Conservation (phyloP, 78 protist genomes). For the Dictyostelium firmibasis region DNA sequence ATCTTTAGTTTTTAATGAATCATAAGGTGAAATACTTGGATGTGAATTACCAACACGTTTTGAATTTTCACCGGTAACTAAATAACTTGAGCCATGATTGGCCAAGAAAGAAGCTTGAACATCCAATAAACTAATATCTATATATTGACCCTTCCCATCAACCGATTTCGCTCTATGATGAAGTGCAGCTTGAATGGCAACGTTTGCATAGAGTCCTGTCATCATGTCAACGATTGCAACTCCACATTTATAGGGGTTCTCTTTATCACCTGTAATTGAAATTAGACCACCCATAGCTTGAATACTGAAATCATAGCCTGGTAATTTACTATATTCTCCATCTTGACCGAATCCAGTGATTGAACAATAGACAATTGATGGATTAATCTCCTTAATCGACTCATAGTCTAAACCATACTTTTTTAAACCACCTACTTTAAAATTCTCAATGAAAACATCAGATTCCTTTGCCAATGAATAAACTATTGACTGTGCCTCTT, state of each 20-base stretch:
- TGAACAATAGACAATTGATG: constrained; percentile 58
- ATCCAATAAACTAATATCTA: constrained; percentile 66
- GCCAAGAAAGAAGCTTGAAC: constrained; percentile 63
- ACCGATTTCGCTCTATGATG: not conserved
- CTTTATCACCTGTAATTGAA: constrained; percentile 76
- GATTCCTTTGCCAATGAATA: constrained; percentile 14
- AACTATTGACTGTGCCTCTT: constrained; percentile 41
- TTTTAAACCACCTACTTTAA: constrained; percentile 47
- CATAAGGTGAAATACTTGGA: constrained; percentile 76
- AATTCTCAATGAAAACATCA: constrained; percentile 81
- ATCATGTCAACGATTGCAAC: constrained; percentile 80
- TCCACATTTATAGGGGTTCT: constrained; percentile 59
- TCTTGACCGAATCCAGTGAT: constrained; percentile 72
- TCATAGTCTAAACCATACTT: constrained; percentile 56
- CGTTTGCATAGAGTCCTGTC: constrained; percentile 78
- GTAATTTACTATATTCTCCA: constrained; percentile 47
- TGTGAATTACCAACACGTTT: constrained; percentile 75
- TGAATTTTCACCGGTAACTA: constrained; percentile 39
- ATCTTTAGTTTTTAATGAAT: constrained; percentile 29
- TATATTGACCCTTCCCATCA: constrained; percentile 35
- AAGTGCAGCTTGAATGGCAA: constrained; percentile 80
- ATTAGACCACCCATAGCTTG: constrained; percentile 79
- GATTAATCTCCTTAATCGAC: constrained; percentile 5
- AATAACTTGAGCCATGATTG: constrained; percentile 27
- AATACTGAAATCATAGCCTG: constrained; percentile 76